A percentile compares a stretch with the other conserved stretches of the same genome.
phyloP scores from a whole-genome alignment of 2,329 filamentous ascomycete species.

The Fusarium humuli region DNA sequence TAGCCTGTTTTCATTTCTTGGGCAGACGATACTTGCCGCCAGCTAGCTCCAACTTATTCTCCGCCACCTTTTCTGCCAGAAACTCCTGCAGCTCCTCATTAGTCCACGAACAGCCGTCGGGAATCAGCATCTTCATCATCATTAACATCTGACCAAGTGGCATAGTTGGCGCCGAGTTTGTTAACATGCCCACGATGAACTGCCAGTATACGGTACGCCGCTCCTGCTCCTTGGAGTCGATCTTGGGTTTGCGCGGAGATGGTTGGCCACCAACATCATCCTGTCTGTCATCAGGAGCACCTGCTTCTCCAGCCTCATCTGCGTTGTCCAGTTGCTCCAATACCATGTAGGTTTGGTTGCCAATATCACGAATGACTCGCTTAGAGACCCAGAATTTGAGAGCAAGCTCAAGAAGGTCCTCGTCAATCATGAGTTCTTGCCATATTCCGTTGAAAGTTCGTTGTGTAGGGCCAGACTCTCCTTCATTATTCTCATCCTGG shows the following conservation, averaged over 20 bases:
- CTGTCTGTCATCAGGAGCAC: slow-evolving; percentile 47
- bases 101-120: slow-evolving; percentile 88
- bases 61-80: slow-evolving; percentile 79
- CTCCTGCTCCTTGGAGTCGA: slow-evolving; percentile 73
- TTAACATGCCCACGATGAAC: slow-evolving; percentile 95
- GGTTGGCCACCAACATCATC: slow-evolving; percentile 47
- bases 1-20: slow-evolving; percentile 61
- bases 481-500: slow-evolving; percentile 59
- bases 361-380: slow-evolving; percentile 70
- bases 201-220: slow-evolving; percentile 80
- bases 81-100: slow-evolving; percentile 89
- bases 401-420: slow-evolving; percentile 74
- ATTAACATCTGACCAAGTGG: slow-evolving; percentile 83
- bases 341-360: slow-evolving; percentile 71
- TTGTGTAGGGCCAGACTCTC: slow-evolving; percentile 51
- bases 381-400: slow-evolving; percentile 79
- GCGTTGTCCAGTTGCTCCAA: slow-evolving; percentile 69
- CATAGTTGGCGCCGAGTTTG: slow-evolving; percentile 86
- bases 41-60: slow-evolving; percentile 74
- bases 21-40: slow-evolving; percentile 77
- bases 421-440: slow-evolving; percentile 75
- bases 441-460: slow-evolving; percentile 66
- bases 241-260: slow-evolving; percentile 63
- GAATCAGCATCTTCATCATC: slow-evolving; percentile 94
- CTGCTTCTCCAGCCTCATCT: slow-evolving; percentile 45